Base-by-base conservation (phyloP, 352 stramenopile genomes). In the Phytophthora meadii region DNA sequence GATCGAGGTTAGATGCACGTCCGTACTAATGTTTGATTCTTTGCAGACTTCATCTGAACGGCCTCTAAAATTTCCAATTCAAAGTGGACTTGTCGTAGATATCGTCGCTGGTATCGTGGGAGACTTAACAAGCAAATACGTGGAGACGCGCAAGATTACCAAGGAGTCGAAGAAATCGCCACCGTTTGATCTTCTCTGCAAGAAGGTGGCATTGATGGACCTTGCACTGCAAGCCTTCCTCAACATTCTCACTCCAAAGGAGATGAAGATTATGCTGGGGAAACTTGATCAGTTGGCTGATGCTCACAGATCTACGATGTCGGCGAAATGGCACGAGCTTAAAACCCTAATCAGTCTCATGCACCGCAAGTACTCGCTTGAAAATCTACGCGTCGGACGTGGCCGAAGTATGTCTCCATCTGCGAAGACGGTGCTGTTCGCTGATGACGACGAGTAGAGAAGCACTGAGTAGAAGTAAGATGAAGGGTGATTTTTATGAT, bases 311-410 rank as follows among this genome's bases (percentile, higher is more conserved):
- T 91, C 82, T 8, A 93, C 79, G 7, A 90, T 92, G 80, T 90
- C 75, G 17, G 81, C 82, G 11, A 91, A 93, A 67, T 95, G 87
- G 87, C 85, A 95, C 56, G 82, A 93, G 77, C 70, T 95, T 32
- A 93, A 95, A 74, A 95, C 87, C 19, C 79, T 95, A 9, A 75
- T 95, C 48, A 89, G 78, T 54, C 68, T 95, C 28, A 95, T 93
- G 84, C 84, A 88, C 50, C 84, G 84, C 66, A 95, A 95, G 58
- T 95, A 95, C 41, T 89, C 87, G 51, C 64, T 88, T 50, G 81
- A 92, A 30, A 92, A 94, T 59, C 73, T 94, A 22, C 80, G 85
- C 30, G 72, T 94, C 19, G 85, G 83, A 24, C 76, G 76, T 19
- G 80, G 80, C 27, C 76, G 74, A 34, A 78, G 68, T 49, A 36